These are phyloP conservation scores for Boletellus ananiceps DNA, from an alignment of 768 basidiomycete genomes.

Conservation along the genomic window DNA sequence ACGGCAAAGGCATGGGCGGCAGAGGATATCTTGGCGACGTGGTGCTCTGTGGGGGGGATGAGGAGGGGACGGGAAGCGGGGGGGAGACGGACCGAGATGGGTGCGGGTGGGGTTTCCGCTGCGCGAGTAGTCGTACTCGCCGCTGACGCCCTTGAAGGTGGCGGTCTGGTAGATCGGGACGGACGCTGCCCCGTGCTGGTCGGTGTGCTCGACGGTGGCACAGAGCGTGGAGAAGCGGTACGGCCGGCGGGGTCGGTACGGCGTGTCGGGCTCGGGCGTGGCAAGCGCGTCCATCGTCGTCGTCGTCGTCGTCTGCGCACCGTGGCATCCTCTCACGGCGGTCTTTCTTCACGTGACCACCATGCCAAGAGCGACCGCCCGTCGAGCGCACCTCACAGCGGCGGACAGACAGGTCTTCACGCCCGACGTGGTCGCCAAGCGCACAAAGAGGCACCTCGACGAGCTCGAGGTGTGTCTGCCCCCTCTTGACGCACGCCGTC, in stretches of 20 bases:
- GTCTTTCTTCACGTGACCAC: neutral
- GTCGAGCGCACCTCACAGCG: constrained; percentile 14
- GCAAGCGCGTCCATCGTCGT: constrained; percentile 53
- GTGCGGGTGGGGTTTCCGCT: constrained; percentile 96
- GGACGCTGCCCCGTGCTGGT: constrained; percentile 91
- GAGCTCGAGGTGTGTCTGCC: constrained; percentile 66
- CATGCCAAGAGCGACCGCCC: constrained; percentile 19
- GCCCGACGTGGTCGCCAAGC: constrained; percentile 67
- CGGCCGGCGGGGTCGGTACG: constrained; percentile 59
- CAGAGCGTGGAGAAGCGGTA: constrained; percentile 90
- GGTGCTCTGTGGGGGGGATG: constrained; percentile 66
- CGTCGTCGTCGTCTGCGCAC: constrained; percentile 3
- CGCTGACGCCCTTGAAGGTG: constrained; percentile 92
- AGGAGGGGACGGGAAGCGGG: neutral
- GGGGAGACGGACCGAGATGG: constrained; percentile 70
- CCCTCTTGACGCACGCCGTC: neutral
- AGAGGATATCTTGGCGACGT: constrained; percentile 94
- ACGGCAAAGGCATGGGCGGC: constrained; percentile 88
- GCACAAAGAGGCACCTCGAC: constrained; percentile 72
- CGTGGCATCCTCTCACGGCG: no score
- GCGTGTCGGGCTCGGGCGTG: constrained; percentile 80
- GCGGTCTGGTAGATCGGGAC: constrained; percentile 98
- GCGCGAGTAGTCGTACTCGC: constrained; percentile 89
- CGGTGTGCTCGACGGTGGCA: constrained; percentile 91
- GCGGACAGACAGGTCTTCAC: constrained; percentile 51